Conservation (phyloP, 306 rosid species). For the Corylus heterophylla region DNA sequence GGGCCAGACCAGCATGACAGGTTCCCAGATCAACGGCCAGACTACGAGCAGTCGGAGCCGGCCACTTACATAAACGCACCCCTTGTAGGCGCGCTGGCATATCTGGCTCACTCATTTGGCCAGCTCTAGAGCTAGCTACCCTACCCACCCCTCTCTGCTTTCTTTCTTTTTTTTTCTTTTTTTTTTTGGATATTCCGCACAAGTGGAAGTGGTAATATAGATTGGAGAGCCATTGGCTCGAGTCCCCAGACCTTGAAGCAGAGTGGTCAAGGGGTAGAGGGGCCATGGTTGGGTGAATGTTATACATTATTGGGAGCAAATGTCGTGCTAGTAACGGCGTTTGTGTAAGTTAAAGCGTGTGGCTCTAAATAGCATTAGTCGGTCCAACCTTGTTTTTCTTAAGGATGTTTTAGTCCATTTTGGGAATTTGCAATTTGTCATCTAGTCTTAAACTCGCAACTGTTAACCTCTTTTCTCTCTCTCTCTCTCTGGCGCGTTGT, state of each 20-base stretch:
- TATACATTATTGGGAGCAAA: not conserved
- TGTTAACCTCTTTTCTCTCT: not conserved
- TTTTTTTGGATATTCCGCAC: conserved; percentile 32
- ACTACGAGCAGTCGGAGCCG: conserved; percentile 85
- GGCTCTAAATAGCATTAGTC: not conserved
- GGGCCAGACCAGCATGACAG: conserved; percentile 76
- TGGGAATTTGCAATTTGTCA: conserved; percentile 4
- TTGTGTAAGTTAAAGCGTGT: not conserved
- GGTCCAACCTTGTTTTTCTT: not conserved
- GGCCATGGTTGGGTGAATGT: not conserved
- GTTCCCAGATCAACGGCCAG: conserved; percentile 74
- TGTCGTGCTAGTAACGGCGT: conserved; percentile 13
- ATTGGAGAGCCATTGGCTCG: conserved; percentile 4
- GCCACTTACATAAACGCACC: conserved; percentile 92
- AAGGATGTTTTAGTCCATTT: not conserved
- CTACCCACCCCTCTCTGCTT: not conserved
- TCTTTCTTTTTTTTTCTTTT: not conserved
- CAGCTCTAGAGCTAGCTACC: conserved; percentile 37
- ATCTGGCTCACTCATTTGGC: conserved; percentile 68
- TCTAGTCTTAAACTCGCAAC: not conserved
- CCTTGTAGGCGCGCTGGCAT: conserved; percentile 68
- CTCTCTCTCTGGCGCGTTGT: not conserved
- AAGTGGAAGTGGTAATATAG: conserved; percentile 22
- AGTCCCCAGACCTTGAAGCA: conserved; percentile 39
- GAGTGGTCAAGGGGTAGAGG: conserved; percentile 26